phyloP scores from a whole-genome alignment of 805 yeast species.

The Myxozyma vanderwaltii region DNA sequence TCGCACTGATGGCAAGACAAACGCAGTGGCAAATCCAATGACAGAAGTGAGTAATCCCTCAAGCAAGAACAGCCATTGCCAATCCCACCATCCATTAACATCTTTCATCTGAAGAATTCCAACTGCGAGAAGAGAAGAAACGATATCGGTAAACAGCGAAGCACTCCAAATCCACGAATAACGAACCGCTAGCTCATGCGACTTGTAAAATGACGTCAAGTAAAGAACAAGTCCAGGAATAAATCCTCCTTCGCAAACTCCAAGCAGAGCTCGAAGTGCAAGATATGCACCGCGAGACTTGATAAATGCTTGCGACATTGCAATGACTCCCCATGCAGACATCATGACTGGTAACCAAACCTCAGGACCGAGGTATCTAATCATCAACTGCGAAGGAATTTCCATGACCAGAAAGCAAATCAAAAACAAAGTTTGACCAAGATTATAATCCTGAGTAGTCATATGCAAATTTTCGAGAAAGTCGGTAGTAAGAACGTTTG shows the following conservation, averaged over 20 bases:
- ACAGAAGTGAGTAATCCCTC: constrained; percentile 61
- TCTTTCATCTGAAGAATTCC: constrained; percentile 57
- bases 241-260: constrained; percentile 66
- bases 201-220: constrained; percentile 67
- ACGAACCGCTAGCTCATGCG: constrained; percentile 59
- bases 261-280: constrained; percentile 55
- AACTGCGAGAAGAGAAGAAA: constrained; percentile 55
- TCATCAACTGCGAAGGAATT: constrained; percentile 48
- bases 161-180: constrained; percentile 64
- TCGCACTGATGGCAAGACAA: constrained; percentile 50
- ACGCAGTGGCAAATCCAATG: constrained; percentile 54
- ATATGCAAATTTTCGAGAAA: constrained; percentile 53
- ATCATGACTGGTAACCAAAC: constrained; percentile 54
- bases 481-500: constrained; percentile 58
- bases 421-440: constrained; percentile 60
- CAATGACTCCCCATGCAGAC: constrained; percentile 62
- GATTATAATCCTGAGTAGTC: constrained; percentile 59
- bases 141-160: constrained; percentile 51
- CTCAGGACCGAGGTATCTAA: constrained; percentile 64
- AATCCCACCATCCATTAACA: constrained; percentile 49
- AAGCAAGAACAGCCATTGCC: constrained; percentile 66
- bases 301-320: constrained; percentile 54
- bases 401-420: constrained; percentile 48
- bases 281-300: constrained; percentile 45
- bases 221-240: constrained; percentile 66